phyloP scores from a whole-genome alignment of 371 early-diverging fungal genomes.

The Syncephalastrum contaminatum region DNA sequence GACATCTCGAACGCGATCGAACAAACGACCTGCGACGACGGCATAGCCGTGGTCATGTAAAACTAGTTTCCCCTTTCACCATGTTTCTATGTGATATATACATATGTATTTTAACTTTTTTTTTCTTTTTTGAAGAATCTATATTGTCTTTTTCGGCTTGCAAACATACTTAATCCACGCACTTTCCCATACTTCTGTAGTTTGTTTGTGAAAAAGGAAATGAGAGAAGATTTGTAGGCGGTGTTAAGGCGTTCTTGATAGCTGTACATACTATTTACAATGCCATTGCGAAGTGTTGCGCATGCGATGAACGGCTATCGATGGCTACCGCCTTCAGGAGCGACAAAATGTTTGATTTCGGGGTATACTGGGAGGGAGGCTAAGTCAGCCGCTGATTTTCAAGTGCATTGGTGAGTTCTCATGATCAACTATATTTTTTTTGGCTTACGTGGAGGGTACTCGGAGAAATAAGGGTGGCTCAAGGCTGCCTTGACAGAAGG shows the following conservation, averaged over 20 bases:
- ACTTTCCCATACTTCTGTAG: no score
- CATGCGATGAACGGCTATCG: no score
- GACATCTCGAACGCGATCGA: constrained; percentile 23
- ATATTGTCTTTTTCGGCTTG: no score
- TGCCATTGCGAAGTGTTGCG: no score
- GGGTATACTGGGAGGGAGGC: constrained; percentile 67
- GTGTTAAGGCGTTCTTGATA: no score
- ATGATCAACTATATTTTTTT: not conserved
- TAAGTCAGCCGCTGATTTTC: constrained; percentile 49
- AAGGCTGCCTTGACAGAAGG: constrained; percentile 73
- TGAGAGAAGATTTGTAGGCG: no score
- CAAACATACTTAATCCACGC: no score
- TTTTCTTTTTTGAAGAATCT: constrained; percentile 37
- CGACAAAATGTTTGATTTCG: constrained; percentile 52
- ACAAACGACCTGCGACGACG: constrained; percentile 33
- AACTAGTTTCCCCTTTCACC: constrained; percentile 22
- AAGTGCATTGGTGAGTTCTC: not conserved
- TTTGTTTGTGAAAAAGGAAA: no score
- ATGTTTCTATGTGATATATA: constrained; percentile 20
- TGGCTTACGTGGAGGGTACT: constrained; percentile 52
- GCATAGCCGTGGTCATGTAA: constrained; percentile 1
- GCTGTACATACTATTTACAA: no score
- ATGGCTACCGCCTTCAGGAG: no score
- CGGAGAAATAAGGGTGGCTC: constrained; percentile 75
- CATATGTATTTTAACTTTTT: constrained; percentile 21